Conservation (phyloP, 2,329 filamentous ascomycete genomes). For the Alternaria sp. region DNA sequence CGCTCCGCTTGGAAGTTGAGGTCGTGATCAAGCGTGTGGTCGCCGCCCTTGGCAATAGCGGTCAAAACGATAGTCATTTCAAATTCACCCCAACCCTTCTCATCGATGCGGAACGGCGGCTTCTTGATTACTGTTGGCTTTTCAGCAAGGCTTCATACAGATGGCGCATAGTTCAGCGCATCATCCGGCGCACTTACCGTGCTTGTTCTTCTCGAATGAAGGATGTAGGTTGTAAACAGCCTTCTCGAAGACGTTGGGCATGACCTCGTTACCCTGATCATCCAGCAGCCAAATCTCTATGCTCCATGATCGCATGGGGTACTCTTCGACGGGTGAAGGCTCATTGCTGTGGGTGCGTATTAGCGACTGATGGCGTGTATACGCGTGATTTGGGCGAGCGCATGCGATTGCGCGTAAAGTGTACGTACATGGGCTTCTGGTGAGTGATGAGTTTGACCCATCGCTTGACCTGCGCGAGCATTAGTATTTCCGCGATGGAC, state of each 20-base stretch:
- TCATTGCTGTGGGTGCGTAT: conserved; percentile 69
- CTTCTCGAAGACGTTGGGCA: conserved; percentile 88
- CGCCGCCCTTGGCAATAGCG: conserved; percentile 83
- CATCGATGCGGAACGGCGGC: conserved; percentile 85
- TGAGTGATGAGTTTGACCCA: conserved; percentile 92
- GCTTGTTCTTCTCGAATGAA: conserved; percentile 84
- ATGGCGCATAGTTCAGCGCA: not conserved
- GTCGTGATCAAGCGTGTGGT: conserved; percentile 82
- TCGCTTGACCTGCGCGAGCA: conserved; percentile 71
- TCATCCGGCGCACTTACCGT: conserved; percentile 66
- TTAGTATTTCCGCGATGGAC: conserved; percentile 22
- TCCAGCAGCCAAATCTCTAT: conserved; percentile 86
- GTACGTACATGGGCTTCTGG: conserved; percentile 83
- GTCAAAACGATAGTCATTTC: conserved; percentile 88
- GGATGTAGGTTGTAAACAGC: conserved; percentile 93
- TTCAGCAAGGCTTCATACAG: not conserved
- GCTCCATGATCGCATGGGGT: conserved; percentile 92
- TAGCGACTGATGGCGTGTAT: conserved; percentile 22
- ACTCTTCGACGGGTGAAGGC: conserved; percentile 81
- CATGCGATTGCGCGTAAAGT: conserved; percentile 25
- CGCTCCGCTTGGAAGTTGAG: conserved; percentile 84
- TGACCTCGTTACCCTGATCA: conserved; percentile 82
- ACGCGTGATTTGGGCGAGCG: conserved; percentile 23
- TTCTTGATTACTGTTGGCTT: conserved; percentile 68
- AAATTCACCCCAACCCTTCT: conserved; percentile 99